Conservation (phyloP, 2,329 filamentous ascomycete species). For the Beauveria pseudobassiana region DNA sequence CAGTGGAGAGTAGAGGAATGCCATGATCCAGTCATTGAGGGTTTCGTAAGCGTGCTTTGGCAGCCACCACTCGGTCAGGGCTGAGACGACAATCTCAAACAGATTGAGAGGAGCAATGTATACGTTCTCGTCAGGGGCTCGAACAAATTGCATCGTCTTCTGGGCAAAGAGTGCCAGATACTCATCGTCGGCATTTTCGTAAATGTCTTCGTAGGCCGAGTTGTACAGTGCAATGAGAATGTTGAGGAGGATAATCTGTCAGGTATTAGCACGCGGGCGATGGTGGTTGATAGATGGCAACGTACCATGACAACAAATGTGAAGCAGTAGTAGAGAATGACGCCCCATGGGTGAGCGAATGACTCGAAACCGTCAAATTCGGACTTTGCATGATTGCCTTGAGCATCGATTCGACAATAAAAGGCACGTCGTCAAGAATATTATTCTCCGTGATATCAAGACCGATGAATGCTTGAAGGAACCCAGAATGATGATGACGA, state of each 20-base stretch:
- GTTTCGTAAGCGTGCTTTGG: slow-evolving; percentile 62
- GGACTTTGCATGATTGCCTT: slow-evolving; percentile 89
- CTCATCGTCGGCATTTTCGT: slow-evolving; percentile 87
- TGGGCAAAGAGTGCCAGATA: slow-evolving; percentile 89
- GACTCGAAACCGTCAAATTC: slow-evolving; percentile 80
- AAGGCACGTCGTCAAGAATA: slow-evolving; percentile 57
- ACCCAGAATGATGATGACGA: slow-evolving; percentile 75
- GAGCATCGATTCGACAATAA: slow-evolving; percentile 75
- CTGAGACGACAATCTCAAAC: slow-evolving; percentile 73
- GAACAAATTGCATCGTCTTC: slow-evolving; percentile 94
- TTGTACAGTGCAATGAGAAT: slow-evolving; percentile 97
- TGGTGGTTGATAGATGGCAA: not conserved
- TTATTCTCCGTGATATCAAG: slow-evolving; percentile 77
- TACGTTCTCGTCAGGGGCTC: slow-evolving; percentile 95
- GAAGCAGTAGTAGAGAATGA: slow-evolving; percentile 95
- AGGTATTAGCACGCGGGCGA: not conserved
- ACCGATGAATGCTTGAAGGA: slow-evolving; percentile 90
- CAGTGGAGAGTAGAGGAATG: slow-evolving; percentile 73
- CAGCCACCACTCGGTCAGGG: slow-evolving; percentile 94
- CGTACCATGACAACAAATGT: slow-evolving; percentile 92
- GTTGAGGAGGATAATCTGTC: slow-evolving; percentile 69
- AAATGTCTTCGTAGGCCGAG: slow-evolving; percentile 91
- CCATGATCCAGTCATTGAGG: slow-evolving; percentile 87
- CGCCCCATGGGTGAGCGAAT: slow-evolving; percentile 86
- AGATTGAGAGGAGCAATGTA: slow-evolving; percentile 96